Evolutionary conservation across 257 asterid genomes (phyloP), one percentile per base, ranked within the genome.

Genomic region (Capsicum chinense): DNA sequence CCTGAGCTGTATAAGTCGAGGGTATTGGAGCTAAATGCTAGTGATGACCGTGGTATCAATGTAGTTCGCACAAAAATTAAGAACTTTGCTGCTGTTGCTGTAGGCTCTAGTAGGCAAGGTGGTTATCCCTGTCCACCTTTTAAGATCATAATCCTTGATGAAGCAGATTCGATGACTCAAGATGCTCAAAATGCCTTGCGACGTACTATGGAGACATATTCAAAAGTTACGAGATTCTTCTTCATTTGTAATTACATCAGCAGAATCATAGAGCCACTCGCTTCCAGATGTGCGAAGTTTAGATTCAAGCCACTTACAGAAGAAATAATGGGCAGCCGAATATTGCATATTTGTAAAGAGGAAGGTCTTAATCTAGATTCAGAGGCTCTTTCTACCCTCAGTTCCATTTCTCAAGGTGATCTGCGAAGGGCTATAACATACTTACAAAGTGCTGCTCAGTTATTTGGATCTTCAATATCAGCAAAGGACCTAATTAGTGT

Each of bases 121-220:
- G 97, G 95, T 58, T 96, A 94, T 86, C 99, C 98, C 7, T 96
- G 99, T 87, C 98, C 99, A 15, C 98, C 98, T 83, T 96, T 85
- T 88, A 96, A 96, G 92, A 94, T 96, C 74, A 94, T 94, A 71
- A 92, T 96, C 84, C 95, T 96, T 79, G 99, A 96, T 83, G 99
- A 96, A 92, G 99, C 99, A 10, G 98, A 96, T 91, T 96, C 99
- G n/a, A 96, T 96, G 99, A 96, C 98, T 33, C 98, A 96, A 91
- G 99, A 96, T 90, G 98, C 99, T 86, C 98, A 96, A 94, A 96
- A 96, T 90, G 99, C 99, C 80, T 85, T 96, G 90, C 90, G 98
- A 47, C 99, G 98, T 70, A 94, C 99, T 16, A 96, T 94, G 99
- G 99, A 96, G 86, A 96, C 98, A 13, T 90, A 94, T 90, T 91